Conservation (phyloP, 805 yeast species). For the Yarrowia bubula region DNA sequence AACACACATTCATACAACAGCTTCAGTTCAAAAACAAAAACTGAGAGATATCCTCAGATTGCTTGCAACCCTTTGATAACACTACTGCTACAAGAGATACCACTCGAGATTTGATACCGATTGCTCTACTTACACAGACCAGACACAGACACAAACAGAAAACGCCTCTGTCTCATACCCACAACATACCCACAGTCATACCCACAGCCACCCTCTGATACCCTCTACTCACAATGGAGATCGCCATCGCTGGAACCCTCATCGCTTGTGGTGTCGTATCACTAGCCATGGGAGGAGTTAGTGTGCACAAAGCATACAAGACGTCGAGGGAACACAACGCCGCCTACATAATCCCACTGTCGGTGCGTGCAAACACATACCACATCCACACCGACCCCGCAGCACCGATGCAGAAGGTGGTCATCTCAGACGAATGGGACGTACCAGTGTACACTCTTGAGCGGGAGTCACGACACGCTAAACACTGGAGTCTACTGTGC, state of each 20-base stretch:
- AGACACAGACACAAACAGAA: neutral
- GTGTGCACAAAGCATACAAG: conserved; percentile 25
- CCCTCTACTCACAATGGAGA: neutral
- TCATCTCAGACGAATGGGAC: conserved; percentile 15
- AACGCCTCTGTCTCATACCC: neutral
- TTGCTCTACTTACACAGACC: neutral
- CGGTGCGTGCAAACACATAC: conserved; percentile 5
- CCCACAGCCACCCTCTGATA: neutral
- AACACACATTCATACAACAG: neutral
- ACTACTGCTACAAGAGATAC: neutral
- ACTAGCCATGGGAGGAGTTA: conserved; percentile 19
- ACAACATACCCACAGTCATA: neutral
- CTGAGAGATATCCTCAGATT: conserved; percentile 17
- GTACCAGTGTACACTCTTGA: conserved; percentile 7
- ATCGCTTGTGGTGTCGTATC: conserved; percentile 22
- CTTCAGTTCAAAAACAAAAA: neutral
- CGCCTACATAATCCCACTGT: conserved; percentile 11
- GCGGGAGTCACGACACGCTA: conserved; percentile 11
- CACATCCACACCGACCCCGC: conserved; percentile 1
- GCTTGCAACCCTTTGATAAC: neutral
- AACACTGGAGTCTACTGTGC: conserved; percentile 24
- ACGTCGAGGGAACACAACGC: neutral
- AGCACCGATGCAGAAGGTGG: conserved; percentile 10
- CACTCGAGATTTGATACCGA: conserved; percentile 1
- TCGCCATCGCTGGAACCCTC: conserved; percentile 11